These are phyloP conservation scores for Cryptococcus amylolentus DNA, from an alignment of 1,284 basidiomycete genomes.

Conservation along the genomic window DNA sequence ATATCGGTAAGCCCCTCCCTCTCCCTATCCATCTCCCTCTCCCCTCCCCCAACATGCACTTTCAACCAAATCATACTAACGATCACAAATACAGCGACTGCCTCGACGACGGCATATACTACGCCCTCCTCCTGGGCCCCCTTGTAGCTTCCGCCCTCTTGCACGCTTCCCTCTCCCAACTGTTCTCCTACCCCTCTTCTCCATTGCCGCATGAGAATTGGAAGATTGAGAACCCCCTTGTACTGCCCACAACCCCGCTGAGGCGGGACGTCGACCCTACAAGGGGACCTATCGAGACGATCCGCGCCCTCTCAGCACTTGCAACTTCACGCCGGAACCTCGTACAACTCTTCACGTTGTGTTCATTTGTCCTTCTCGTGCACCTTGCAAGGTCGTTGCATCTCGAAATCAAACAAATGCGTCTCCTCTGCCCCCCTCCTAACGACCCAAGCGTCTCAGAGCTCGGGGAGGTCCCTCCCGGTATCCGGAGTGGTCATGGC, in stretches of 20 bases:
- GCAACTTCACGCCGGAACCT: constrained; percentile 68
- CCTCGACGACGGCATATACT: constrained; percentile 76
- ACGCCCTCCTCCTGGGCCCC: constrained; percentile 72
- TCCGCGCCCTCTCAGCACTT: constrained; percentile 60
- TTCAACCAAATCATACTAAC: no score
- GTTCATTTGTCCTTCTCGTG: constrained; percentile 69
- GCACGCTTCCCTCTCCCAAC: constrained; percentile 53
- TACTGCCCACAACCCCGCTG: constrained; percentile 42
- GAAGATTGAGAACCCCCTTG: constrained; percentile 68
- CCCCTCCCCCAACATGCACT: neutral
- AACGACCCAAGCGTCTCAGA: neutral
- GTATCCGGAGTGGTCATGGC: neutral
- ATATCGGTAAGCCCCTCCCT: constrained; percentile 35
- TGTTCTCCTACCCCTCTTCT: constrained; percentile 28
- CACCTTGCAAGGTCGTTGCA: constrained; percentile 72
- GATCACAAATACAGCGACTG: constrained; percentile 57
- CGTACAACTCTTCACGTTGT: constrained; percentile 72
- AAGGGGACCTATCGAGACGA: constrained; percentile 43
- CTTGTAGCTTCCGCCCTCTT: constrained; percentile 66
- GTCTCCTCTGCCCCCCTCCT: neutral
- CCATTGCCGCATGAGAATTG: constrained; percentile 58
- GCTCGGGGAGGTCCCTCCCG: no score
- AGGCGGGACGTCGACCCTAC: constrained; percentile 5
- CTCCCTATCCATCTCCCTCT: no score
- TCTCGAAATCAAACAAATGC: constrained; percentile 55